Base-by-base conservation (phyloP, 768 basidiomycete genomes). In the Gloeopeniophorella convolvens region DNA sequence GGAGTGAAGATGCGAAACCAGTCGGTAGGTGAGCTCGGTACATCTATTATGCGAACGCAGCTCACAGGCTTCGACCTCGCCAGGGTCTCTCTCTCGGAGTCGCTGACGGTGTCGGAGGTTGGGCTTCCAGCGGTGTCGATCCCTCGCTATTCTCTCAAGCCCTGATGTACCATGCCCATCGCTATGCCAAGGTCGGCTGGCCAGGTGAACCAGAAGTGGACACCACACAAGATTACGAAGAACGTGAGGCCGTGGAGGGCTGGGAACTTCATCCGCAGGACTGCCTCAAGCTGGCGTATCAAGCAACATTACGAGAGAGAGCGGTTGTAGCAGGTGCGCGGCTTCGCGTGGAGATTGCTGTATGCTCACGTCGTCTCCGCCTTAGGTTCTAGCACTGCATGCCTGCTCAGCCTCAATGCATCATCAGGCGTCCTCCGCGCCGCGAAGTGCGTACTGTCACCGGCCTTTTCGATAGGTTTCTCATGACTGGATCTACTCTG, bases 101-200 rank as follows among this genome's bases (percentile, higher is more conserved):
- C 4, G 89, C 92, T 32, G 93, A 97, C 59, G 93, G 93, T 16
- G 92, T 96, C 4, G 92, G 92, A 2, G 92, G 93, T 16, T 97
- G 94, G 94, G 76, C 79, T 41, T 79, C 83, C 31, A 77, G 79
- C 23, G 86, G 89, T 13, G 78, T 89, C 45, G 91, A 96, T 66
- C 90, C 90, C 1, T 83, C 90, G 0, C 70, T 94, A 37, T 97
- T 94, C 70, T 83, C 91, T 1, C 93, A 96, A 68, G 79, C 89
- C 0, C 70, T 97, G 43, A 92, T 94, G 87, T 93, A 83, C 66
- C 83, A 88, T 65, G 82, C 88, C 2, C 79, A 85, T 63, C 76
- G 79, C 39, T 86, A 83, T 62, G 79, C 83, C 10, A 74, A 75
- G 54, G 76, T 72, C 54, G 83, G 83, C 18, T 89, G 88, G 87